Evolutionary conservation across 345 rosid species (phyloP).

Genomic region (Lepidium didymum): DNA sequence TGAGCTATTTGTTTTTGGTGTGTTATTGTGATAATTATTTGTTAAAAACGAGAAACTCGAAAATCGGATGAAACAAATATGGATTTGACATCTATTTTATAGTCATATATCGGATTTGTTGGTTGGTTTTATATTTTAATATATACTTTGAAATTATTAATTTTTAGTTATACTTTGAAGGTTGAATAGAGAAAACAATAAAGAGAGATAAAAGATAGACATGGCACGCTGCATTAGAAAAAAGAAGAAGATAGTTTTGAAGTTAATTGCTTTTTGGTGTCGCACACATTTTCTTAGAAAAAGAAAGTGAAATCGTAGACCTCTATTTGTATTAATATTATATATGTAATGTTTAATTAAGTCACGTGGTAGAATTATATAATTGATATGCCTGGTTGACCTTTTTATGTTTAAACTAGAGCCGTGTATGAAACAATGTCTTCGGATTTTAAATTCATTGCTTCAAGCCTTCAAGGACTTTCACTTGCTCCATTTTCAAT

Average conservation of each 20-base stretch:
- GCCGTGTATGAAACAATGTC: not conserved
- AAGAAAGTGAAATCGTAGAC: not conserved
- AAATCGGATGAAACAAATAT: too few relatives aligned
- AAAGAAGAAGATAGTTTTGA: not conserved
- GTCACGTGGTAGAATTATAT: slow-evolving; percentile 11
- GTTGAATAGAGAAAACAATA: not conserved
- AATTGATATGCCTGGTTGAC: slow-evolving; percentile 1
- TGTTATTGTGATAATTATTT: too few relatives aligned
- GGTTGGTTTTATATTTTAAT: too few relatives aligned
- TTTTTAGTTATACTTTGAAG: not conserved
- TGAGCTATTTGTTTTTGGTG: too few relatives aligned
- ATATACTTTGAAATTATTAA: too few relatives aligned
- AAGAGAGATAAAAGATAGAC: not conserved
- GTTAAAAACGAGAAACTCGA: too few relatives aligned
- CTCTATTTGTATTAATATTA: not conserved
- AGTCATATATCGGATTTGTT: too few relatives aligned
- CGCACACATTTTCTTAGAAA: not conserved
- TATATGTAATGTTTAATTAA: slow-evolving; percentile 1
- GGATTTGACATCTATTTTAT: too few relatives aligned
- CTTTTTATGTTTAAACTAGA: not conserved
- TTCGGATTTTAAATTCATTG: slow-evolving; percentile 5
- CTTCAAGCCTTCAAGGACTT: not conserved
- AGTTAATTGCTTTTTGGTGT: not conserved
- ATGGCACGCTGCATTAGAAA: not conserved
- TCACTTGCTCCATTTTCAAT: not conserved